Evolutionary conservation across 805 yeast species (phyloP).

Genomic region (Yarrowia keelungensis): DNA sequence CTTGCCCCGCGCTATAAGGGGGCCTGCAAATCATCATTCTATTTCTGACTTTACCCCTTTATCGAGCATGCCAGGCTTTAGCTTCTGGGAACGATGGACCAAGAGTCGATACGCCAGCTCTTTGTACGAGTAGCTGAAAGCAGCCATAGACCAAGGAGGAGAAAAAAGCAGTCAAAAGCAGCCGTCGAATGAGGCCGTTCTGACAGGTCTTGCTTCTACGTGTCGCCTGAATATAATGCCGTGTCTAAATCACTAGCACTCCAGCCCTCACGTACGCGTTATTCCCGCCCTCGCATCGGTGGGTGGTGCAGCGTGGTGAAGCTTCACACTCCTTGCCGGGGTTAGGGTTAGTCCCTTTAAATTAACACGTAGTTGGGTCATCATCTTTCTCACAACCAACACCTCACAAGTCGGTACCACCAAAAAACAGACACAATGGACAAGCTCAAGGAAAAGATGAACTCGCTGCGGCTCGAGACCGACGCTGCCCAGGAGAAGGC

Average conservation of each 20-base stretch:
- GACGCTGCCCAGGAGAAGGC: conserved; percentile 98
- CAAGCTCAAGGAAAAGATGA: conserved; percentile 70
- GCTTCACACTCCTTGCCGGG: conserved; percentile 31
- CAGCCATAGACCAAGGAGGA: too few relatives aligned
- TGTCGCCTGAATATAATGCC: too few relatives aligned
- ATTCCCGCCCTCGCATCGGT: conserved; percentile 10
- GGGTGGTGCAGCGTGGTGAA: background rate
- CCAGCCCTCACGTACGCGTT: background rate
- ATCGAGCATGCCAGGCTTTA: conserved; percentile 23
- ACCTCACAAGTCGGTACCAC: background rate
- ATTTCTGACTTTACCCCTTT: conserved; percentile 34
- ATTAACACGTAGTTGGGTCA: conserved; percentile 38
- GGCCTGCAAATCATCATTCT: conserved; percentile 24
- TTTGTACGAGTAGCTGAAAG: too few relatives aligned
- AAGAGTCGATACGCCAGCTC: background rate
- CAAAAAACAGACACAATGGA: conserved; percentile 51
- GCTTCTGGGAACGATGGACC: conserved; percentile 8
- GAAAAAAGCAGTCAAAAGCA: too few relatives aligned
- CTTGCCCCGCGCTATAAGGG: conserved; percentile 6
- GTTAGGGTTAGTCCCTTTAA: conserved; percentile 36
- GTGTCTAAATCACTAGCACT: too few relatives aligned
- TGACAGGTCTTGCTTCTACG: too few relatives aligned
- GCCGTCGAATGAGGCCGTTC: too few relatives aligned
- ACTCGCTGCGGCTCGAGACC: conserved; percentile 88
- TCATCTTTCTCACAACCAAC: conserved; percentile 36